Evolutionary conservation across 768 basidiomycete species (phyloP).

Genomic region (Mycena crocata): DNA sequence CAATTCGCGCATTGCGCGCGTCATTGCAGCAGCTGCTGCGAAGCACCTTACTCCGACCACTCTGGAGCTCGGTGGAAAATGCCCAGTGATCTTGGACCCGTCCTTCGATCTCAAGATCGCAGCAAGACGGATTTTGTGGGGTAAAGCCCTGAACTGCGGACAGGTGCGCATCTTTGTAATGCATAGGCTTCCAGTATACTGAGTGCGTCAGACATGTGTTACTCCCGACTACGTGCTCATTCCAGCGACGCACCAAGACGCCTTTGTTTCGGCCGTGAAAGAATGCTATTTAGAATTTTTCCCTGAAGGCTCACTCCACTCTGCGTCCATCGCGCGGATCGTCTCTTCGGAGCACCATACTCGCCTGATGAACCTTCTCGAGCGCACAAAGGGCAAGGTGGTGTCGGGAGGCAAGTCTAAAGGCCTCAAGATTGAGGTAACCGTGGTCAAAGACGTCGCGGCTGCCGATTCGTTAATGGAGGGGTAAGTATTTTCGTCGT

Average conservation of each 20-base stretch:
- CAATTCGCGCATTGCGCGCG: conserved; percentile 40
- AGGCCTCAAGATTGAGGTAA: conserved; percentile 65
- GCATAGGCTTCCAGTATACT: too few species aligned
- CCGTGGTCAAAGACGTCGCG: conserved; percentile 66
- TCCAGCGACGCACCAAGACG: conserved; percentile 54
- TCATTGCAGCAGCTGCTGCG: conserved; percentile 49
- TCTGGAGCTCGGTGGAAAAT: conserved; percentile 55
- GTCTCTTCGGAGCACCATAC: conserved; percentile 65
- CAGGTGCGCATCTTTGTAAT: conserved; percentile 52
- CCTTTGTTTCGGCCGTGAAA: conserved; percentile 58
- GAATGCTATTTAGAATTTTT: conserved; percentile 61
- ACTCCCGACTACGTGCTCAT: conserved; percentile 61
- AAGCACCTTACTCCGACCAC: conserved; percentile 48
- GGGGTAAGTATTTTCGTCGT: conserved; percentile 52
- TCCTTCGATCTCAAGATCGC: conserved; percentile 59
- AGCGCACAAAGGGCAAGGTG: conserved; percentile 65
- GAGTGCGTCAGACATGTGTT: conserved; percentile 70
- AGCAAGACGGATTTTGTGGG: conserved; percentile 76
- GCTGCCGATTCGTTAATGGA: conserved; percentile 69
- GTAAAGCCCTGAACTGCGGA: conserved; percentile 73
- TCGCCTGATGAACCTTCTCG: conserved; percentile 63
- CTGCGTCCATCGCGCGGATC: conserved; percentile 60
- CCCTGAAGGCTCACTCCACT: conserved; percentile 62
- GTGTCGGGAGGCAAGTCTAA: conserved; percentile 64
- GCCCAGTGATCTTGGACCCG: conserved; percentile 58